phyloP scores from a whole-genome alignment of 2,329 filamentous ascomycete genomes.

The Diaporthe citriasiana region DNA sequence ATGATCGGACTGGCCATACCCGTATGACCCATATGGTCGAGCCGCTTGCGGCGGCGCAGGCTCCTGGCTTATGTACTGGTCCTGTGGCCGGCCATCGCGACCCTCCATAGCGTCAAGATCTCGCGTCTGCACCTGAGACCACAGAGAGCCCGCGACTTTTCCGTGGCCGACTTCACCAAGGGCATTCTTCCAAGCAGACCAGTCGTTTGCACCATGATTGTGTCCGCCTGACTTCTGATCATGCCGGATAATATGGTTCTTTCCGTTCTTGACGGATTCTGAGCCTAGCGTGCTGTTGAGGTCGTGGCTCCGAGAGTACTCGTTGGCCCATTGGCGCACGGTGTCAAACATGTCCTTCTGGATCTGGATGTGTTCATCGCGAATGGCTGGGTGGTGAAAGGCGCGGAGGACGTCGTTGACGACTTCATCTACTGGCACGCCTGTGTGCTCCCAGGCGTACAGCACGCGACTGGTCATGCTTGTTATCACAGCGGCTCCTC shows the following conservation, averaged over 20 bases:
- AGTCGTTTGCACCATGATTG: slow-evolving; percentile 46
- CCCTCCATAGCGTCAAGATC: slow-evolving; percentile 70
- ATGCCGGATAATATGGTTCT: slow-evolving; percentile 76
- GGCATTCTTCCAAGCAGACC: slow-evolving; percentile 55
- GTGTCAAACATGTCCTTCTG: slow-evolving; percentile 91
- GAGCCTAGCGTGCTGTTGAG: slow-evolving; percentile 84
- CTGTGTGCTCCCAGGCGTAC: slow-evolving; percentile 92
- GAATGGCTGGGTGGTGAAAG: slow-evolving; percentile 91
- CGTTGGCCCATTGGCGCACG: slow-evolving; percentile 84
- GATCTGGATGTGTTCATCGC: slow-evolving; percentile 81
- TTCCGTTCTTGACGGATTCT: slow-evolving; percentile 84
- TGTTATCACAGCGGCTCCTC: slow-evolving; percentile 44
- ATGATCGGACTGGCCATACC: slow-evolving; percentile 30
- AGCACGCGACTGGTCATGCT: slow-evolving; percentile 74
- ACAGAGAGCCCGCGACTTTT: slow-evolving; percentile 71
- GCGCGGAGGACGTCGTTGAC: slow-evolving; percentile 83
- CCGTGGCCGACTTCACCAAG: slow-evolving; percentile 61
- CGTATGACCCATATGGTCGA: slow-evolving; percentile 42
- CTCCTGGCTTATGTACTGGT: slow-evolving; percentile 46
- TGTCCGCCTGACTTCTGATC: slow-evolving; percentile 51
- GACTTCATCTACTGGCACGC: slow-evolving; percentile 86
- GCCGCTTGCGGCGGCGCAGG: slow-evolving; percentile 43
- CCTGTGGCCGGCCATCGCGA: slow-evolving; percentile 54
- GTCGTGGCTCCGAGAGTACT: slow-evolving; percentile 74
- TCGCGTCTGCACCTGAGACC: slow-evolving; percentile 72